Conservation (phyloP, 805 yeast genomes). For the Wickerhamiella galacta region DNA sequence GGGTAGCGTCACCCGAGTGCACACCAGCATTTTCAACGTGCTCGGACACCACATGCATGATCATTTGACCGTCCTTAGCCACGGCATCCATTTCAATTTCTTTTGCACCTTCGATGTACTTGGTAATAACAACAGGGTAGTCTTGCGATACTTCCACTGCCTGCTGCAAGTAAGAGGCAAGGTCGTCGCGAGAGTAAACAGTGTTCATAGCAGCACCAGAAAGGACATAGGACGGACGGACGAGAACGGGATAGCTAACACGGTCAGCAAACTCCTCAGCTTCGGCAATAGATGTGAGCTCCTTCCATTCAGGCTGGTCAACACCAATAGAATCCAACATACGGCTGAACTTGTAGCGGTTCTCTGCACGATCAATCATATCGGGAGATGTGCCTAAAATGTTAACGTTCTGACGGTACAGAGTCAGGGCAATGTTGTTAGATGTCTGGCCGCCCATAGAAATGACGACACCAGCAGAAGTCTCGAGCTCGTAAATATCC, state of each 20-base stretch:
- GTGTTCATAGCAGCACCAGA: conserved; percentile 99
- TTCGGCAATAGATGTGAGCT: conserved; percentile 78
- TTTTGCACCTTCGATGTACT: conserved; percentile 90
- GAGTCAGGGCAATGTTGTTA: conserved; percentile 82
- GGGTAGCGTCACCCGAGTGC: conserved; percentile 97
- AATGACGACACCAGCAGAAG: conserved; percentile 78
- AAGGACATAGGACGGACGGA: conserved; percentile 91
- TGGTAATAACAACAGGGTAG: conserved; percentile 93
- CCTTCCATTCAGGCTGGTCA: conserved; percentile 99
- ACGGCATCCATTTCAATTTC: conserved; percentile 99
- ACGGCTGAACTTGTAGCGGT: conserved; percentile 92
- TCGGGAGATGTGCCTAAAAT: conserved; percentile 94
- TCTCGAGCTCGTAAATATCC: conserved; percentile 87
- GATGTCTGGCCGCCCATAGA: conserved; percentile 99
- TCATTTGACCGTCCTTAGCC: conserved; percentile 82
- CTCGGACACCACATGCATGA: conserved; percentile 95
- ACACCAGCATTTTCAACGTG: conserved; percentile 99
- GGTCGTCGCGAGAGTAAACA: conserved; percentile 75
- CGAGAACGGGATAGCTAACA: conserved; percentile 87
- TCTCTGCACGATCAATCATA: conserved; percentile 96
- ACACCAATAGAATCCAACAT: conserved; percentile 93
- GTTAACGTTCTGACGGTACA: conserved; percentile 88
- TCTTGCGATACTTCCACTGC: conserved; percentile 97
- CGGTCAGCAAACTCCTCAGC: conserved; percentile 84
- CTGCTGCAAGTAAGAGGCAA: conserved; percentile 72